Base-by-base conservation (phyloP, 257 asterid species). In the Gardenia jasminoides region DNA sequence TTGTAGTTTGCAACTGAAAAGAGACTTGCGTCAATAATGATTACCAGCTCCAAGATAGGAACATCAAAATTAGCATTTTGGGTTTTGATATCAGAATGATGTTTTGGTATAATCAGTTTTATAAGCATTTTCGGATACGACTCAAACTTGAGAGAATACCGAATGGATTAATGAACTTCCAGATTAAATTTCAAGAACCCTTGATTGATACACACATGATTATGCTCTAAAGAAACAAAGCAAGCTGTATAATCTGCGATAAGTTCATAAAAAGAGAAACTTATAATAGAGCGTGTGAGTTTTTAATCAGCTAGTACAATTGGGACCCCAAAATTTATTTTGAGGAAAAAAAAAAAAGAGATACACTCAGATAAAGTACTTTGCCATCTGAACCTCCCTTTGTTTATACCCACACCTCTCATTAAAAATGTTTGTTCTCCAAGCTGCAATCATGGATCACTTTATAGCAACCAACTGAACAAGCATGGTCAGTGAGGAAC, bases 351-450 rank as follows among this genome's bases (percentile, higher is more conserved):
- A n/a, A n/a, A n/a, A n/a, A 54, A 13, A 48, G 31, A 20, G 28
- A 74, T 89, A 10, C 69, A 54, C 8, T 74, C 87, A 90, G 80
- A 62, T 75, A 26, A 91, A 91, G 79, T 91, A 94, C 83, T 88
- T 88, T 30, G 75, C 97, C 99, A 93, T 95, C 87, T 93, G 92
- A 82, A 90, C 70, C 31, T 84, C 94, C 82, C 90, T 92, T 5
- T 87, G 86, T 89, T 85, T 86, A 80, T 92, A 92, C 1, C 99
- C 98, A 89, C 98, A 95, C 78, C 89, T 90, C 87, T 93, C 97
- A 80, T 93, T n/a, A 95, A 76, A 95, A 95, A 2, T 84, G 74
- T 54, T 44, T 84, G 75, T 93, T 95, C 54, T 89, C 92, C 70
- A 70, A 64, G 28, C 86, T 87, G 82, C 98, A 95, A 84, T 93